phyloP scores from a whole-genome alignment of 2,329 filamentous ascomycete genomes.

The Cladosporium sp. region DNA sequence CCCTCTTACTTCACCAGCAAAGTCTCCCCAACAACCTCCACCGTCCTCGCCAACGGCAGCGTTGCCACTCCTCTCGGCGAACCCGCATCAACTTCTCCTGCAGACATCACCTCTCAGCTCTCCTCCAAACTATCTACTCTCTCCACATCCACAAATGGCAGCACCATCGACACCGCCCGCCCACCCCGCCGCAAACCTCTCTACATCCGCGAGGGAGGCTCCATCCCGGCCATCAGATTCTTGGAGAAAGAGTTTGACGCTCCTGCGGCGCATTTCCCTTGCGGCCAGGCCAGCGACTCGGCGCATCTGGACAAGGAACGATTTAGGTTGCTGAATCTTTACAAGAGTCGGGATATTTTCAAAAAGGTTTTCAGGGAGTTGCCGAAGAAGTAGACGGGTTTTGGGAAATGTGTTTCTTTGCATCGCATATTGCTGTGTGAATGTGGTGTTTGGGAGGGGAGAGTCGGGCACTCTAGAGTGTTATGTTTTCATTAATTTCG shows the following conservation, averaged over 20 bases:
- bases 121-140: constrained; percentile 40
- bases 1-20: constrained; percentile 28
- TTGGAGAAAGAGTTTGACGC: constrained; percentile 90
- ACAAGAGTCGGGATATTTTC: constrained; percentile 91
- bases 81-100: constrained; percentile 15
- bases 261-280: constrained; percentile 86
- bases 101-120: constrained; percentile 32
- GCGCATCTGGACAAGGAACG: constrained; percentile 95
- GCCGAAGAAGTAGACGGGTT: constrained; percentile 21
- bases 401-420: background rate
- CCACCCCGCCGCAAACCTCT: constrained; percentile 57
- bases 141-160: background rate
- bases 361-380: constrained; percentile 65
- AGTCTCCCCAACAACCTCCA: constrained; percentile 47
- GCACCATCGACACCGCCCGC: constrained; percentile 7
- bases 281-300: constrained; percentile 88
- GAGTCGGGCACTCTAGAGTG: no score
- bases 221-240: constrained; percentile 90
- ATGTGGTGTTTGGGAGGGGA: no score
- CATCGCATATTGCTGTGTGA: no score
- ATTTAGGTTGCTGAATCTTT: constrained; percentile 78
- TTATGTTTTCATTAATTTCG: no score
- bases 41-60: constrained; percentile 47
- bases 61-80: constrained; percentile 28
- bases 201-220: constrained; percentile 93